A percentile compares a stretch with the other conserved stretches of the same genome.
These are phyloP conservation scores for Lachancea sp. DNA, from an alignment of 805 yeast genomes.

Conservation along the genomic window DNA sequence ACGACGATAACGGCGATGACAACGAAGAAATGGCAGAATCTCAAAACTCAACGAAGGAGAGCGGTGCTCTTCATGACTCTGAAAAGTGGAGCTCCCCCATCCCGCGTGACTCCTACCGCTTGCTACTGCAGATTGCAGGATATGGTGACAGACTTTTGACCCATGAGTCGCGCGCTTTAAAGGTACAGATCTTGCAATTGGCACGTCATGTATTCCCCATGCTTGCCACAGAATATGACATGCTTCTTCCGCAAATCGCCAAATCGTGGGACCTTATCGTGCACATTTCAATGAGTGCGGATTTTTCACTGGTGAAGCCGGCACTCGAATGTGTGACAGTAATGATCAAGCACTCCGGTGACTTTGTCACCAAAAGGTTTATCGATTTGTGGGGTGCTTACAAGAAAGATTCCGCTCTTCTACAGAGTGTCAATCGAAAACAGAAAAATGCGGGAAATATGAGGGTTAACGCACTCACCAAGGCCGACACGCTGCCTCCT, in stretches of 20 bases:
- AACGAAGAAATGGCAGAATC: constrained; percentile 4
- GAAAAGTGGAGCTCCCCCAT: constrained; percentile 64
- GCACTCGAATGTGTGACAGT: constrained; percentile 20
- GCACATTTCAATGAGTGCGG: constrained; percentile 16
- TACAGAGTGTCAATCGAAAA: constrained; percentile 7
- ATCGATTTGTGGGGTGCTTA: constrained; percentile 24
- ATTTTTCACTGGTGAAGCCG: constrained; percentile 19
- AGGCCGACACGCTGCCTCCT: constrained; percentile 18
- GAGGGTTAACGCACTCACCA: neutral
- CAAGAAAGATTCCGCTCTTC: constrained; percentile 12
- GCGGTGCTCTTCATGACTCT: constrained; percentile 12
- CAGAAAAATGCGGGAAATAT: neutral
- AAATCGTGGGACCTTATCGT: constrained; percentile 26
- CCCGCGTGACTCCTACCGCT: constrained; percentile 51
- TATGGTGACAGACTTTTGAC: constrained; percentile 67
- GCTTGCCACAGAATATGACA: constrained; percentile 40
- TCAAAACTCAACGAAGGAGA: constrained; percentile 4
- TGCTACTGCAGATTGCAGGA: constrained; percentile 53
- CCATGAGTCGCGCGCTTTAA: constrained; percentile 55
- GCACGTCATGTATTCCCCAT: constrained; percentile 42
- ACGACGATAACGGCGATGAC: constrained; percentile 4
- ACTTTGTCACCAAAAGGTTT: constrained; percentile 26
- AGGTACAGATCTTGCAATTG: constrained; percentile 50
- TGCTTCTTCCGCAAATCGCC: constrained; percentile 30
- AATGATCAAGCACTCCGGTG: constrained; percentile 20